Conservation (phyloP, 768 basidiomycete genomes). For the Guyanaporus albipodus region DNA sequence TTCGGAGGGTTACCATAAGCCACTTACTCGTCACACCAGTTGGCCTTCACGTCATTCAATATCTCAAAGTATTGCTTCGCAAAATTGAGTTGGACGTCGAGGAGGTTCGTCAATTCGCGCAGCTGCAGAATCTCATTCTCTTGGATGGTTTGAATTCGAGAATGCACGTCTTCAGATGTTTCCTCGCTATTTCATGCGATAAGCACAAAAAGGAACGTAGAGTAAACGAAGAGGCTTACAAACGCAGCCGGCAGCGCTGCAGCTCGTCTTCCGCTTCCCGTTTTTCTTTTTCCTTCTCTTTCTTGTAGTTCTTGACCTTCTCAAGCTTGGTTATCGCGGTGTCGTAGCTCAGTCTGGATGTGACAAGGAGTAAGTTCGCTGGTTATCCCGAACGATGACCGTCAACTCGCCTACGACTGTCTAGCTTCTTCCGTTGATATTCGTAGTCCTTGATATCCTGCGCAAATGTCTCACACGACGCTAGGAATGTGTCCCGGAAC, state of each 20-base stretch:
- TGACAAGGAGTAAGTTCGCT: not conserved
- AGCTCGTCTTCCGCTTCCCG: conserved; percentile 81
- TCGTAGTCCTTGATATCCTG: conserved; percentile 86
- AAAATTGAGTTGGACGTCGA: conserved; percentile 73
- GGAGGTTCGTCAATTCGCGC: conserved; percentile 62
- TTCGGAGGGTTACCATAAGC: not conserved
- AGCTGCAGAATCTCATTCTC: conserved; percentile 73
- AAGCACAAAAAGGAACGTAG: conserved; percentile 3
- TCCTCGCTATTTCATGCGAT: conserved; percentile 61
- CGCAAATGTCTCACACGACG: conserved; percentile 57
- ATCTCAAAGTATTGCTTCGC: conserved; percentile 71
- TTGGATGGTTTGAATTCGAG: conserved; percentile 74
- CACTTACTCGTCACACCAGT: conserved; percentile 66
- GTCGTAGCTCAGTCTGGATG: conserved; percentile 66
- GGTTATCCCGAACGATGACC: not conserved
- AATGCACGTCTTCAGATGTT: conserved; percentile 78
- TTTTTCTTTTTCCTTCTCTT: conserved; percentile 73
- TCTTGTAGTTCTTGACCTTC: conserved; percentile 66
- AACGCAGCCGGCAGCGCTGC: conserved; percentile 64
- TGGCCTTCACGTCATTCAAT: conserved; percentile 60
- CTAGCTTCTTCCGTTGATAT: conserved; percentile 75
- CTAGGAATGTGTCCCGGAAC: conserved; percentile 69
- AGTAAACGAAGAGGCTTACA: conserved; percentile 45
- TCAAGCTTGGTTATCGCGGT: conserved; percentile 68
- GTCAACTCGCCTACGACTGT: conserved; percentile 65